Conservation (phyloP, 257 asterid genomes). For the Rauvolfia tetraphylla region DNA sequence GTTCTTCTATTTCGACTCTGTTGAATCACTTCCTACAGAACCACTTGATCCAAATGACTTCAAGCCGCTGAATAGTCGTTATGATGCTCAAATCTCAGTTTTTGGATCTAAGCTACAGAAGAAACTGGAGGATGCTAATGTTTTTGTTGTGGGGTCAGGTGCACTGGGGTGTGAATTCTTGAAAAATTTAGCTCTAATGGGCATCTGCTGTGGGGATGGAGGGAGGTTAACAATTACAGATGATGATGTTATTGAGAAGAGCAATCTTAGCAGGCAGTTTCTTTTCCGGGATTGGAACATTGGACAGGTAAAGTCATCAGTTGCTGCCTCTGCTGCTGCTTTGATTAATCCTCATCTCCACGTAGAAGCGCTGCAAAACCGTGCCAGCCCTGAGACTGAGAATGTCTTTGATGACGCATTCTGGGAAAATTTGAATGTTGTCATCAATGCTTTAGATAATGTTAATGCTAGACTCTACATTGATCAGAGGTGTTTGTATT, state of each 20-base stretch:
- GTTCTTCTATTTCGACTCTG: constrained; percentile 91
- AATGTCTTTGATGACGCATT: constrained; percentile 75
- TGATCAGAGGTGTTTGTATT: constrained; percentile 89
- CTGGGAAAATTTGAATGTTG: constrained; percentile 78
- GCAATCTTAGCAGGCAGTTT: constrained; percentile 92
- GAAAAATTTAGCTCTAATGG: constrained; percentile 89
- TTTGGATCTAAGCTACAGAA: constrained; percentile 82
- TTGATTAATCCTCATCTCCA: constrained; percentile 60
- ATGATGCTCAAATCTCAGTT: constrained; percentile 92
- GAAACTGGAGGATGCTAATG: constrained; percentile 79
- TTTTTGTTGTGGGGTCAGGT: constrained; percentile 90
- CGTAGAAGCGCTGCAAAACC: constrained; percentile 85
- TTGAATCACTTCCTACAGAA: constrained; percentile 86
- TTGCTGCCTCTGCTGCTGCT: constrained; percentile 83
- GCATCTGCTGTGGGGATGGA: constrained; percentile 66
- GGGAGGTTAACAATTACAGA: constrained; percentile 83
- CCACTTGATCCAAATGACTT: constrained; percentile 64
- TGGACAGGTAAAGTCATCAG: constrained; percentile 90
- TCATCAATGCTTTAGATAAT: constrained; percentile 88
- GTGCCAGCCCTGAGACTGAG: constrained; percentile 83
- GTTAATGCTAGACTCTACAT: constrained; percentile 91
- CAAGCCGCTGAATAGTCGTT: constrained; percentile 69
- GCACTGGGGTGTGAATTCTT: constrained; percentile 94
- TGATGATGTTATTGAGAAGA: constrained; percentile 94
- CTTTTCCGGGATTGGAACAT: constrained; percentile 93